These are phyloP conservation scores for Histomonas meleagridis DNA, from an alignment of 208 protist species.

Conservation along the genomic window DNA sequence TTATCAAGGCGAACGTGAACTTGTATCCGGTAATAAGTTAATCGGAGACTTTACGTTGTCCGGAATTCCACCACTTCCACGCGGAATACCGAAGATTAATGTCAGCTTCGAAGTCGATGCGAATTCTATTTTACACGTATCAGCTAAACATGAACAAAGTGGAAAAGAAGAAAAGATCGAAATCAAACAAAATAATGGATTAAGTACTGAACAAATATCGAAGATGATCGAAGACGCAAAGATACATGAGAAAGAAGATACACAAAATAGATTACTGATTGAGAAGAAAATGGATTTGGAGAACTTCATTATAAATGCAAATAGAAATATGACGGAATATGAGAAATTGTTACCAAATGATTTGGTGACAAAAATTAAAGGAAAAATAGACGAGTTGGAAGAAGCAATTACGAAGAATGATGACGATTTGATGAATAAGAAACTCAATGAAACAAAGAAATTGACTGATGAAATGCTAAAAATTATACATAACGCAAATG, in stretches of 20 bases:
- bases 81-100: constrained; percentile 66
- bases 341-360: not conserved
- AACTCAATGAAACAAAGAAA: not conserved
- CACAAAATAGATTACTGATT: constrained; percentile 42
- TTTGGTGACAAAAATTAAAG: not conserved
- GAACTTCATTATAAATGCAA: not conserved
- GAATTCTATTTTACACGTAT: constrained; percentile 71
- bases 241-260: constrained; percentile 46
- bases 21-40: constrained; percentile 69
- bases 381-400: not conserved
- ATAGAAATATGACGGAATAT: not conserved
- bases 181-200: constrained; percentile 61
- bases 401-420: not conserved
- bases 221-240: constrained; percentile 63
- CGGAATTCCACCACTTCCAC: constrained; percentile 60
- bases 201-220: constrained; percentile 61
- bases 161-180: constrained; percentile 61
- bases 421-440: not conserved
- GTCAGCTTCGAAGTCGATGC: constrained; percentile 73
- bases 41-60: constrained; percentile 67
- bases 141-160: constrained; percentile 64
- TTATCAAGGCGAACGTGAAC: constrained; percentile 71
- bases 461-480: not conserved
- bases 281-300: constrained; percentile 49
- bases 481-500: not conserved